A percentile compares a stretch with the other conserved stretches of the same genome.
Evolutionary conservation across 176 grass and related monocot genomes (phyloP).

Genomic region (Zea luxurians): DNA sequence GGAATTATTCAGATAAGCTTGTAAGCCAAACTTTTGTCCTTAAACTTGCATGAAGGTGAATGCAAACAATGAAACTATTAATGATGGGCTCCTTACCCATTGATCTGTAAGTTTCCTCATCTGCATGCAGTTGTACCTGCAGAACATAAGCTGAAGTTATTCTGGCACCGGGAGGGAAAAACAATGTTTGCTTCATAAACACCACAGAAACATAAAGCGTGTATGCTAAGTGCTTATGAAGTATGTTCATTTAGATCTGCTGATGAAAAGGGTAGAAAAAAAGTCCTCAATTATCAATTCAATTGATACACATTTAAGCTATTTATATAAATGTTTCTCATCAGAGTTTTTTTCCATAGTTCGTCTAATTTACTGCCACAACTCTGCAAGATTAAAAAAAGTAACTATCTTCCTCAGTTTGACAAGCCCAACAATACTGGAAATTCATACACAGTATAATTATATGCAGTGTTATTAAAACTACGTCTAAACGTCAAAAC

Average conservation of each 20-base stretch:
- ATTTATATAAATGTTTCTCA: not conserved
- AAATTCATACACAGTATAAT: not conserved
- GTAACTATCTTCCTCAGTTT: not conserved
- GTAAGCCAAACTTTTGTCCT: not conserved
- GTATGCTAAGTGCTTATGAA: not conserved
- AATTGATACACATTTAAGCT: not conserved
- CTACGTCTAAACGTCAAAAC: no score
- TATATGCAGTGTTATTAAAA: no score
- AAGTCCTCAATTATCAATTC: not conserved
- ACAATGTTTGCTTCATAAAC: not conserved
- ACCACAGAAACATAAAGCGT: not conserved
- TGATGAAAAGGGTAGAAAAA: not conserved
- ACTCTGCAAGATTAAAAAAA: not conserved
- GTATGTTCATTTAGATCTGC: not conserved
- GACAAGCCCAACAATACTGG: not conserved
- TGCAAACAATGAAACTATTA: not conserved
- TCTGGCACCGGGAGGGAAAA: not conserved
- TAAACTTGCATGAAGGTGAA: not conserved
- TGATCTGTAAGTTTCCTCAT: slow-evolving; percentile 53
- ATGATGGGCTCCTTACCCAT: slow-evolving; percentile 54
- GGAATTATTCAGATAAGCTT: slow-evolving; percentile 31
- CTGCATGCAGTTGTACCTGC: slow-evolving; percentile 61
- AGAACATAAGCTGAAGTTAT: slow-evolving; percentile 21
- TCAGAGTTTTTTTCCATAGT: not conserved
- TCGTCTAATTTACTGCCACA: not conserved